phyloP scores from a whole-genome alignment of 495 filamentous ascomycete species.

The Xylaria acuta region DNA sequence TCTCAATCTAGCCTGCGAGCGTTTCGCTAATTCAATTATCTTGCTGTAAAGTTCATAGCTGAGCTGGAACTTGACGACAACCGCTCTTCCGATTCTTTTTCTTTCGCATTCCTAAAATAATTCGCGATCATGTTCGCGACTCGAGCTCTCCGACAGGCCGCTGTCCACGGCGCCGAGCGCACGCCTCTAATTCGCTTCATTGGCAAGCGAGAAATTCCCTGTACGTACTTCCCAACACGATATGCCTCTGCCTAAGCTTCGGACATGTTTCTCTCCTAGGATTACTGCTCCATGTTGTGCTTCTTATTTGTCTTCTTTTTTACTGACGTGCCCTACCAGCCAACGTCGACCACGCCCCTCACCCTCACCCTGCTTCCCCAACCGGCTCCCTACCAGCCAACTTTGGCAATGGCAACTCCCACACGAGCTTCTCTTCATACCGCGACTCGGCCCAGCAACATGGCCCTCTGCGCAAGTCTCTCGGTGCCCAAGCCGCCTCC shows the following conservation, averaged over 20 bases:
- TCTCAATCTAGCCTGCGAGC: background rate
- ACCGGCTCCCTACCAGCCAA: conserved; percentile 52
- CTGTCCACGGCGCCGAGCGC: conserved; percentile 62
- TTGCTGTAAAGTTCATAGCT: background rate
- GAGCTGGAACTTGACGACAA: background rate
- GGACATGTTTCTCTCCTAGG: background rate
- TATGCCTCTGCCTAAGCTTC: conserved; percentile 1
- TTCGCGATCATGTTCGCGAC: conserved; percentile 66
- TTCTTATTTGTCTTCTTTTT: background rate
- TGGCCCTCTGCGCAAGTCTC: conserved; percentile 75
- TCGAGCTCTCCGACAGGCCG: conserved; percentile 68
- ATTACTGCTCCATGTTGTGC: too few species aligned
- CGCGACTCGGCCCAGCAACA: conserved; percentile 92
- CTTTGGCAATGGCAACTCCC: conserved; percentile 67
- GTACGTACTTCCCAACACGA: conserved; percentile 58
- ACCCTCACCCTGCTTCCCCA: conserved; percentile 58
- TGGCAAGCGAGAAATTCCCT: conserved; percentile 81
- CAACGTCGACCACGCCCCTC: conserved; percentile 72
- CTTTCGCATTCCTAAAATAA: background rate
- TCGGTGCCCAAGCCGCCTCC: conserved; percentile 63
- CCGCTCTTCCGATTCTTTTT: background rate
- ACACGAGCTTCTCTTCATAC: conserved; percentile 86
- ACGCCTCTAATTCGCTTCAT: conserved; percentile 90
- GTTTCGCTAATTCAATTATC: background rate
- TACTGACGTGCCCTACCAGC: conserved; percentile 50